Conservation (phyloP, 352 stramenopile genomes). For the Globisporangium viniferum region DNA sequence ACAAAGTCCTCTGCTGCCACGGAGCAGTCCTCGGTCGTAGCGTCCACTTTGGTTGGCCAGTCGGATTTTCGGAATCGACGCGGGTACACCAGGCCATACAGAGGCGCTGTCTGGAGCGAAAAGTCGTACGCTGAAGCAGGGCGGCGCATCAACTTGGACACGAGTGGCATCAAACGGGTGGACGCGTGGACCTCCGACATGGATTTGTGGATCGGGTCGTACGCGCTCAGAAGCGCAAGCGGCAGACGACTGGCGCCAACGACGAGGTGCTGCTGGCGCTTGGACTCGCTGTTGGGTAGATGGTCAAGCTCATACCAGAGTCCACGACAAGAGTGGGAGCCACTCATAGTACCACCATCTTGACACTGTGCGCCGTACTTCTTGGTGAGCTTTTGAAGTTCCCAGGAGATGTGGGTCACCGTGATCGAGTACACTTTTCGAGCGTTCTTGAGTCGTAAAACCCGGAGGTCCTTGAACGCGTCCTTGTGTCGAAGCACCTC, state of each 20-base stretch:
- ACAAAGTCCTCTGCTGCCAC: slow-evolving; percentile 3
- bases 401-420: slow-evolving; percentile 4
- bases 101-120: background rate
- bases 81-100: background rate
- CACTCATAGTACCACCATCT: no score
- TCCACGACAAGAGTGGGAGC: background rate
- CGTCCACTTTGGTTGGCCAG: background rate
- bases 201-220: background rate
- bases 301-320: background rate
- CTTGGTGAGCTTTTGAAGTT: background rate
- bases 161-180: slow-evolving; percentile 4
- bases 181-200: background rate
- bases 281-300: background rate
- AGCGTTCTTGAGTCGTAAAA: slow-evolving; percentile 5
- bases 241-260: background rate
- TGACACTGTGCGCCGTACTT: slow-evolving; percentile 3
- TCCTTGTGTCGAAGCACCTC: background rate
- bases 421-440: slow-evolving; percentile 17
- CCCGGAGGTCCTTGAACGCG: background rate
- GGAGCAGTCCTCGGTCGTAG: background rate
- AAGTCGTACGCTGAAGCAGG: background rate
- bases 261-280: background rate
- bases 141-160: slow-evolving; percentile 5
- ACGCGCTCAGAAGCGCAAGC: background rate
- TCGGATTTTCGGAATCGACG: background rate